Base-by-base conservation (phyloP, 345 rosid genomes). In the Salix udensis region DNA sequence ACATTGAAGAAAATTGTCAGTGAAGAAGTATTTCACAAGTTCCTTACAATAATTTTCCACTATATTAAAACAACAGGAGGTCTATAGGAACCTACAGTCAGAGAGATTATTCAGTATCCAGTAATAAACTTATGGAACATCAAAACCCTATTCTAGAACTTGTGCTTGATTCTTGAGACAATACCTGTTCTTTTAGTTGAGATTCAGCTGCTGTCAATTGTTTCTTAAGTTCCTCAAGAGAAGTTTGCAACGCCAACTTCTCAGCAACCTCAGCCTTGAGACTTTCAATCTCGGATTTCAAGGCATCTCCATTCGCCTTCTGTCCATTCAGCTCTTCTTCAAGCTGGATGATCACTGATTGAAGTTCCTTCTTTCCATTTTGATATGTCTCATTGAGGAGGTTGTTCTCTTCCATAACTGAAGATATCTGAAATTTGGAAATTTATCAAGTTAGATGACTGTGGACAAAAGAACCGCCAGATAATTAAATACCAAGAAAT, bases 401-500 rank as follows among this genome's bases (percentile, higher is more conserved):
- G 77, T 81, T 88, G 70, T 87, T 88, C 87, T 91, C 97, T 83
- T 92, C 95, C 90, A 78, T 80, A 30, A 89, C 83, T 2, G 93
- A 89, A 72, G 87, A 85, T 21, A 93, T 87, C 99, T 96, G 86
- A 24, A 78, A 74, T 69, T 83, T 37, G 74, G 67, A 28, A 65
- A 62, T 19, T 66, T 36, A 11, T 72, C 2, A 14, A 31, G 14
- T 76, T 21, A 74, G 68, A 69, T 40, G 60, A 58, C 50, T 26
- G 66, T 50, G 4, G 71, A 15, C 72, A 65, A 62, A 21, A 37
- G 34, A 77, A 66, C 65, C 19, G 42, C 39, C 70, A 28, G 24
- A 42, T 64, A 14, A 42, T 46, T 62, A 12, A 21, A 19, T 36
- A 48, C 36, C 67, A 68, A 65, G 30, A 39, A 58, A 58, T n/a